Evolutionary conservation across 2,329 filamentous ascomycete species (phyloP).

Genomic region (Coniochaeta pulveracea): DNA sequence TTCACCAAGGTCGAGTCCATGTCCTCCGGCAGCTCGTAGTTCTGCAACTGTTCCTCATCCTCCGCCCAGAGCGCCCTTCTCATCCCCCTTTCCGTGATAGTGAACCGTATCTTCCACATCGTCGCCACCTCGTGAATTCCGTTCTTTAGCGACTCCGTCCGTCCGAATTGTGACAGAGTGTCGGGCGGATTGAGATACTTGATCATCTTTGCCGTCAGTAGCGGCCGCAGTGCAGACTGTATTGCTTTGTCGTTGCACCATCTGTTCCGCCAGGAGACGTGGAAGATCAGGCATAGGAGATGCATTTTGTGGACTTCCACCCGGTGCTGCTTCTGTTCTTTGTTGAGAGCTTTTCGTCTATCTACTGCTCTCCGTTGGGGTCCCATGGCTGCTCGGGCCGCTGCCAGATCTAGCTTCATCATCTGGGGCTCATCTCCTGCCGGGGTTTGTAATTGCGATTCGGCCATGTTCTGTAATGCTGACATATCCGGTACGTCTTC

Average conservation of each 20-base stretch:
- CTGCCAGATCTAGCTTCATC: conserved; percentile 41
- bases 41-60: conserved; percentile 44
- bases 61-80: conserved; percentile 67
- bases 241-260: conserved; percentile 76
- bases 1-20: conserved; percentile 58
- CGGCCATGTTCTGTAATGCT: conserved; percentile 10
- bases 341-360: conserved; percentile 40
- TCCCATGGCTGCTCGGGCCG: conserved; percentile 24
- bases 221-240: conserved; percentile 52
- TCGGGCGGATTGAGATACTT: conserved; percentile 57
- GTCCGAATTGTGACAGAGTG: conserved; percentile 61
- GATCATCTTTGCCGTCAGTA: conserved; percentile 56
- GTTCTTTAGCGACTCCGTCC: conserved; percentile 65
- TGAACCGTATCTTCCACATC: conserved; percentile 59
- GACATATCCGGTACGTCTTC: conserved; percentile 31
- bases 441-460: too few relatives aligned
- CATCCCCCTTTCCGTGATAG: conserved; percentile 59
- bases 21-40: conserved; percentile 49
- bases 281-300: conserved; percentile 68
- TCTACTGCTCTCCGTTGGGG: conserved; percentile 21
- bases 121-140: conserved; percentile 61
- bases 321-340: conserved; percentile 43
- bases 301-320: conserved; percentile 80
- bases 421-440: conserved; percentile 18
- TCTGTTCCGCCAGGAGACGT: conserved; percentile 65